Percentiles rank a stretch among this genome's conserved stretches.
phyloP scores from a whole-genome alignment of 108 stramenopile species.

The Pseudonitzschia pungens region DNA sequence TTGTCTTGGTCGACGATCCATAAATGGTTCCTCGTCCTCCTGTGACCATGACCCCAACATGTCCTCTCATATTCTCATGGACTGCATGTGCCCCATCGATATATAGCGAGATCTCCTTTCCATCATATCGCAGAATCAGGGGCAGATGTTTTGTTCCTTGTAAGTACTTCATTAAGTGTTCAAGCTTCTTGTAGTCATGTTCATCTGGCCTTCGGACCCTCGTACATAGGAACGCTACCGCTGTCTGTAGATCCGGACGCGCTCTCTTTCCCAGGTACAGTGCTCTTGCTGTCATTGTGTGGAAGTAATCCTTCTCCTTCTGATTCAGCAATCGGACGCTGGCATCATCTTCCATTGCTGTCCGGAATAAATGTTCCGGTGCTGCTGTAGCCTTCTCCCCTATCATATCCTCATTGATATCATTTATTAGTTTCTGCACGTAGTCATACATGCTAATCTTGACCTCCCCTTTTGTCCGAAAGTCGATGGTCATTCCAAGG shows the following conservation, averaged over 20 bases:
- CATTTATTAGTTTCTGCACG: slow-evolving; percentile 23
- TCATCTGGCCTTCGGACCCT: slow-evolving; percentile 33
- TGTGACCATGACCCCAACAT: too few species aligned
- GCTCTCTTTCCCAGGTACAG: slow-evolving; percentile 35
- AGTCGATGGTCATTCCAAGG: neutral
- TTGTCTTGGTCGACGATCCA: too few species aligned
- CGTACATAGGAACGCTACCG: slow-evolving; percentile 39
- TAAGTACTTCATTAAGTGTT: slow-evolving; percentile 38
- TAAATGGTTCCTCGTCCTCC: too few species aligned
- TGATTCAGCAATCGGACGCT: neutral
- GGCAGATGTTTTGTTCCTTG: slow-evolving; percentile 15
- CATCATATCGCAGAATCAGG: slow-evolving; percentile 22
- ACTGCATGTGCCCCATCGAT: too few species aligned
- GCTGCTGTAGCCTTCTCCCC: slow-evolving; percentile 19
- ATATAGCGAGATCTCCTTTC: too few species aligned
- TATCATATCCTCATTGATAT: slow-evolving; percentile 22
- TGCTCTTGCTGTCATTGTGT: slow-evolving; percentile 33
- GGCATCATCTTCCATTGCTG: slow-evolving; percentile 26
- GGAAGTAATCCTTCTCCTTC: slow-evolving; percentile 22
- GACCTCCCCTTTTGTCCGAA: slow-evolving; percentile 30
- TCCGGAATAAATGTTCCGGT: slow-evolving; percentile 25
- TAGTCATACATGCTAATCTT: slow-evolving; percentile 37
- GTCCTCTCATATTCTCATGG: too few species aligned
- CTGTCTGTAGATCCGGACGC: slow-evolving; percentile 34
- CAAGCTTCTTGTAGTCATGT: slow-evolving; percentile 40